Evolutionary conservation across 2,329 filamentous ascomycete genomes (phyloP).

Genomic region (Pleoardoris graminearum): DNA sequence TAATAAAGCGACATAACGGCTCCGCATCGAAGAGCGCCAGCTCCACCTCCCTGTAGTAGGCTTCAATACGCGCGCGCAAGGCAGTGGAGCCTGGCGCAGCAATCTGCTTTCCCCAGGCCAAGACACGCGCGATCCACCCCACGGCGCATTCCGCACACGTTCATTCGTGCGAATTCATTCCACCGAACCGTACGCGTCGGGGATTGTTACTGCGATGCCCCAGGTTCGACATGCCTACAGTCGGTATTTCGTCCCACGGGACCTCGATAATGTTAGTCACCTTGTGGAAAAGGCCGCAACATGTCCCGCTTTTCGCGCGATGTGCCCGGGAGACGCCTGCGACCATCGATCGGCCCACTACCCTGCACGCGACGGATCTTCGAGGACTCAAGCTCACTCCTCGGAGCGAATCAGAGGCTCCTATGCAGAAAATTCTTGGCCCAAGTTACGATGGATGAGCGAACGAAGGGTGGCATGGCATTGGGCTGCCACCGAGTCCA

Average conservation of each 20-base stretch:
- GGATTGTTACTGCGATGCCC: constrained; percentile 25
- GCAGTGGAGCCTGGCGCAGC: constrained; percentile 3
- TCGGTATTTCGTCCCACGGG: constrained; percentile 25
- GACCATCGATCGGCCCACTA: constrained; percentile 25
- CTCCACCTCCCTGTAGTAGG: too few relatives aligned
- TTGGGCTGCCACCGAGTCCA: constrained; percentile 38
- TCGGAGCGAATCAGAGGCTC: constrained; percentile 32
- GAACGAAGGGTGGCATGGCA: constrained; percentile 35
- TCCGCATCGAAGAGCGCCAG: too few relatives aligned
- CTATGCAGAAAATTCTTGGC: constrained; percentile 27
- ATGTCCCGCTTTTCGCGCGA: constrained; percentile 40
- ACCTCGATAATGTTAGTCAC: constrained; percentile 42
- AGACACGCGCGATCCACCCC: constrained; percentile 33
- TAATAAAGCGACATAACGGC: too few relatives aligned
- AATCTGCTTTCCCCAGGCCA: constrained; percentile 36
- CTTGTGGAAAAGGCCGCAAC: constrained; percentile 37
- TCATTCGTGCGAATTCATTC: constrained; percentile 36
- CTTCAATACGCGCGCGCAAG: too few relatives aligned
- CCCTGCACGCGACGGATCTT: constrained; percentile 25
- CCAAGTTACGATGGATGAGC: constrained; percentile 26
- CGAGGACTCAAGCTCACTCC: constrained; percentile 18
- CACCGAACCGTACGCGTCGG: constrained; percentile 21
- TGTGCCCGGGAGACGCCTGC: constrained; percentile 29
- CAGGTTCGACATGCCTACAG: constrained; percentile 25
- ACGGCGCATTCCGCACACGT: constrained; percentile 14